Evolutionary conservation across 2,329 filamentous ascomycete species (phyloP).

Genomic region (Talaromyces piceae): DNA sequence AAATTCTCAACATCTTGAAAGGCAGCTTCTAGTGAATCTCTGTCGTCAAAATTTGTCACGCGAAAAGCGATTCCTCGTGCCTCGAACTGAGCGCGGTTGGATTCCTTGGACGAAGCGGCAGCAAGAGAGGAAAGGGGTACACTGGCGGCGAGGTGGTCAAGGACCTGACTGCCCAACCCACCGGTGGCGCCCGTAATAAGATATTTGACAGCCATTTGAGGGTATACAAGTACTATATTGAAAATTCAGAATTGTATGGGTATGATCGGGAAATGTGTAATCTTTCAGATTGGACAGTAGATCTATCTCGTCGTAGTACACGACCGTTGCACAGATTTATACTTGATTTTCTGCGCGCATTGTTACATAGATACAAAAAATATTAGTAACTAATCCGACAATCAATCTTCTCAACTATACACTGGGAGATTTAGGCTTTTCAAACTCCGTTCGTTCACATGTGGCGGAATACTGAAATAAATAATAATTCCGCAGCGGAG

Average conservation of each 20-base stretch:
- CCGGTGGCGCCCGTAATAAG: constrained; percentile 33
- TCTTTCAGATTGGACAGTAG: neutral
- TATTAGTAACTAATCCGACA: constrained; percentile 5
- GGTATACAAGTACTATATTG: neutral
- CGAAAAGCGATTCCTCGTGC: constrained; percentile 44
- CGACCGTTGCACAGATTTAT: neutral
- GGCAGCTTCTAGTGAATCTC: constrained; percentile 38
- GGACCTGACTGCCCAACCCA: constrained; percentile 27
- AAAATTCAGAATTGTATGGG: neutral
- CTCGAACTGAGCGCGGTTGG: constrained; percentile 32
- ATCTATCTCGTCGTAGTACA: neutral
- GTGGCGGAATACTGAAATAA: neutral
- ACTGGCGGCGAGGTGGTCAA: constrained; percentile 25
- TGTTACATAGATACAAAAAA: neutral
- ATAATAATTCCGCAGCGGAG: neutral
- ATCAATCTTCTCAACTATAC: neutral
- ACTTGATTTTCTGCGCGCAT: neutral
- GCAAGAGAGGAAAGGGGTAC: constrained; percentile 41
- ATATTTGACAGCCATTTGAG: constrained; percentile 27
- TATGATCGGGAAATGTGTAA: neutral
- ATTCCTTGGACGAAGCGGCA: constrained; percentile 43
- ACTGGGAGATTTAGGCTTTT: neutral
- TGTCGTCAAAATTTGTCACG: constrained; percentile 46
- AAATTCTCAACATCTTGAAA: constrained; percentile 48
- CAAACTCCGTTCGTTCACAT: neutral